phyloP scores from a whole-genome alignment of 495 filamentous ascomycete species.

The Rusavskia elegans region DNA sequence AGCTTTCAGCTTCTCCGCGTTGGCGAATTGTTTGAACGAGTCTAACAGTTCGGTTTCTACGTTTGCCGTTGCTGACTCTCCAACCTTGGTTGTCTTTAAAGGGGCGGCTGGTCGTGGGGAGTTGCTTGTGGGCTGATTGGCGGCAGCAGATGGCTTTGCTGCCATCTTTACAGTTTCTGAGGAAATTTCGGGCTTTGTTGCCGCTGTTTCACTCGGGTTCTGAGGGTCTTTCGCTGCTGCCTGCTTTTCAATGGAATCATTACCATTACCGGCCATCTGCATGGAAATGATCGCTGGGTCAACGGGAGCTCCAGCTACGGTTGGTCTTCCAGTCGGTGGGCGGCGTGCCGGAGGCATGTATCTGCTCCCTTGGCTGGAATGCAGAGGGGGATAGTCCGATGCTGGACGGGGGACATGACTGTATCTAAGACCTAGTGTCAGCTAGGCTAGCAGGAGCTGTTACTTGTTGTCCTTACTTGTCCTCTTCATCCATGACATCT shows the following conservation, averaged over 20 bases:
- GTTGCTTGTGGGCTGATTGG: slow-evolving; percentile 2
- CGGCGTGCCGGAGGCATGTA: slow-evolving; percentile 83
- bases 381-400: slow-evolving; percentile 48
- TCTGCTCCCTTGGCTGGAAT: slow-evolving; percentile 48
- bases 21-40: slow-evolving; percentile 71
- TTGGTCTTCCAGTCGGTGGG: slow-evolving; percentile 55
- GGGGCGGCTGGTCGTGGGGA: slow-evolving; percentile 6
- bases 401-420: slow-evolving; percentile 74
- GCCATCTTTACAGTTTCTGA: slow-evolving; percentile 8
- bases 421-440: slow-evolving; percentile 37
- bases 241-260: slow-evolving; percentile 23
- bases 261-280: slow-evolving; percentile 32
- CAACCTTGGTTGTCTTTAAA: slow-evolving; percentile 6
- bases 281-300: slow-evolving; percentile 75
- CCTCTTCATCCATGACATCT: slow-evolving; percentile 67
- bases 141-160: neutral
- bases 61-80: slow-evolving; percentile 40
- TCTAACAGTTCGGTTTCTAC: slow-evolving; percentile 65
- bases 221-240: slow-evolving; percentile 22
- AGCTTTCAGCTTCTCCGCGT: slow-evolving; percentile 54
- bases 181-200: slow-evolving; percentile 11
- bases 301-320: slow-evolving; percentile 54
- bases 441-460: slow-evolving; percentile 15
- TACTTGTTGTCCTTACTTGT: slow-evolving; percentile 46
- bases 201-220: slow-evolving; percentile 4